Evolutionary conservation across 495 filamentous ascomycete species (phyloP).

Genomic region (Podospora pseudocomata): DNA sequence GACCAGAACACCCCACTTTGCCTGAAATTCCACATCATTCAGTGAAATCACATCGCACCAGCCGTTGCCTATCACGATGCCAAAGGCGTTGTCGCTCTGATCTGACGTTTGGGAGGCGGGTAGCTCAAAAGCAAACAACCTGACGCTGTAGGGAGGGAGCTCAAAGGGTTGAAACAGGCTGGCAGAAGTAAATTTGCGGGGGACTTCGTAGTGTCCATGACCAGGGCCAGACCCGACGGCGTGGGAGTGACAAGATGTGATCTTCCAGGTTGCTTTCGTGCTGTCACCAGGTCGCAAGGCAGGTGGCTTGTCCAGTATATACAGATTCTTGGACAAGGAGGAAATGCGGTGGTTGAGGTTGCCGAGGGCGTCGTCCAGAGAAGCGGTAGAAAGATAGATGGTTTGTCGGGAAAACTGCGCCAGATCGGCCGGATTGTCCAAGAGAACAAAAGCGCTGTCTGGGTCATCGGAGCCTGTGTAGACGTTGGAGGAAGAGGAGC

Average conservation of each 20-base stretch:
- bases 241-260: constrained; percentile 25
- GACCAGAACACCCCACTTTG: constrained; percentile 19
- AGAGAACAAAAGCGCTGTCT: constrained; percentile 21
- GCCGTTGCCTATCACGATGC: constrained; percentile 21
- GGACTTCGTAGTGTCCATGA: constrained; percentile 23
- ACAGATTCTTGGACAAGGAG: constrained; percentile 22
- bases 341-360: constrained; percentile 20
- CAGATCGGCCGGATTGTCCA: constrained; percentile 18
- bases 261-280: constrained; percentile 15
- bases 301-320: constrained; percentile 22
- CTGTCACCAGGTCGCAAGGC: constrained; percentile 8
- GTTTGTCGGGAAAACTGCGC: constrained; percentile 17
- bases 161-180: constrained; percentile 24
- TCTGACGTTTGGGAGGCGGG: background rate
- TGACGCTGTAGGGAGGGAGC: constrained; percentile 14
- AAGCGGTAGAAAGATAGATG: constrained; percentile 22
- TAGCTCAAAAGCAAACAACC: constrained; percentile 25
- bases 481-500: constrained; percentile 13
- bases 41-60: constrained; percentile 23
- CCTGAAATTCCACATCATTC: constrained; percentile 9
- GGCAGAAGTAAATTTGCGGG: constrained; percentile 15
- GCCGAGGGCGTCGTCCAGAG: constrained; percentile 3
- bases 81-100: constrained; percentile 14
- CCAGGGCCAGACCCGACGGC: constrained; percentile 21
- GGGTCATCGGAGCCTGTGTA: constrained; percentile 26